These are phyloP conservation scores for Aspergillus uvarum DNA, from an alignment of 2,329 filamentous ascomycete species.

Conservation along the genomic window DNA sequence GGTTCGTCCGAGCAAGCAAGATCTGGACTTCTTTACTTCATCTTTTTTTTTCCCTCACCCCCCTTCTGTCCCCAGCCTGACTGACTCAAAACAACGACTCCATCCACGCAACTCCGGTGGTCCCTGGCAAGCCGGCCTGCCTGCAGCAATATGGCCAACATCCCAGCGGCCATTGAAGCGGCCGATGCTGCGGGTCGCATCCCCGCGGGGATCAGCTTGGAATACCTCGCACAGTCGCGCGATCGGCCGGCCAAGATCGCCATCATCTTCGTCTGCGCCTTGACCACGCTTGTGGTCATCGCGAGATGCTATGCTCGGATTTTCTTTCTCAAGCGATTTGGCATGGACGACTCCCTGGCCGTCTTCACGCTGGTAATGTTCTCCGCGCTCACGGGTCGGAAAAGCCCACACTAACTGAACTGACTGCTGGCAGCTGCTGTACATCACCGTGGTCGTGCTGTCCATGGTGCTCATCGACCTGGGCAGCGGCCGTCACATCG, in stretches of 20 bases:
- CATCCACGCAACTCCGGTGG: neutral
- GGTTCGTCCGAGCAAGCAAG: no score
- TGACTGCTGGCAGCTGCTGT: constrained; percentile 22
- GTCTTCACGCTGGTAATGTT: constrained; percentile 46
- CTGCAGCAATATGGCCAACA: neutral
- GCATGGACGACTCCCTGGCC: constrained; percentile 52
- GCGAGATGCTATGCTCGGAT: constrained; percentile 50
- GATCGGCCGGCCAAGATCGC: constrained; percentile 28
- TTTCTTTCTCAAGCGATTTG: constrained; percentile 45
- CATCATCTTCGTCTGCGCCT: constrained; percentile 31
- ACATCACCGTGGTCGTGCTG: constrained; percentile 48
- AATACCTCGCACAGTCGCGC: constrained; percentile 30
- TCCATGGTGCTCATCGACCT: constrained; percentile 47
- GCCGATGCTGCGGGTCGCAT: constrained; percentile 30
- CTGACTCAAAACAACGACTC: neutral
- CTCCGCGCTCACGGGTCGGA: constrained; percentile 4
- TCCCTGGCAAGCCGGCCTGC: neutral
- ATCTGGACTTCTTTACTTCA: no score
- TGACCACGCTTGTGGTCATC: constrained; percentile 35
- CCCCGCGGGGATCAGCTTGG: constrained; percentile 24
- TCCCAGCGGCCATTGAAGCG: constrained; percentile 4
- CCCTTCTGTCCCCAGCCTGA: neutral
- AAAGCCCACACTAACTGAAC: neutral
- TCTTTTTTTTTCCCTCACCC: neutral
- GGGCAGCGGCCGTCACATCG: constrained; percentile 46